Base-by-base conservation (phyloP, 768 basidiomycete genomes). In the Dendrothele bispora region DNA sequence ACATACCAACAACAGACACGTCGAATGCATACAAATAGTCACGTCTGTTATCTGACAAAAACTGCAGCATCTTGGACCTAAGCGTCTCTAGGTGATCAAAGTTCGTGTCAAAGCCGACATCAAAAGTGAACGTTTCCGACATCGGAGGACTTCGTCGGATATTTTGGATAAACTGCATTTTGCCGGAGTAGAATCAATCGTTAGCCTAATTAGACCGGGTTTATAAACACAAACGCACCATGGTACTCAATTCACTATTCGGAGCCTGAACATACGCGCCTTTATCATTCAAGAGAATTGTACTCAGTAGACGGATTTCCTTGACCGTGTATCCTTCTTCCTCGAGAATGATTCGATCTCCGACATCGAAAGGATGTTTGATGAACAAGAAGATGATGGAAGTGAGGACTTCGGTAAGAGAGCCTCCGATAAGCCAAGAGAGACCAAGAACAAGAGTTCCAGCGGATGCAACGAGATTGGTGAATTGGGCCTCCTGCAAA, bases 351-450 rank as follows among this genome's bases (percentile, higher is more conserved):
- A 95, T 76, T 38, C 85, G 69, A 66, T 92, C 90, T 21, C 87
- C 86, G 21, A 91, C 88, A 63, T 91, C 88, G 71, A 84, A 88
- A 0, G 86, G 86, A 60, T 88, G 85, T 58, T 90, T 90, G 64
- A 92, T 77, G 67, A 95, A 94, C 24, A 97, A 73, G 78, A 97
- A 95, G 60, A 95, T 92, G 63, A 93, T 90, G 49, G 86, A 85
- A 4, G 82, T 82, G 46, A 95, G 73, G 37, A 94, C 82, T 64
- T 93, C 90, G 52, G 88, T 80, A 51, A 89, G 73, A 45, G 83
- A 88, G 37, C 75, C 73, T 30, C 92, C 93, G 55, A 95, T 91
- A 46, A 93, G 80, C 91, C 91, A 93, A 53, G 86, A 88, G 36
- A 92, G 72, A 75, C 74, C 77, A 40, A 80, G 73, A 39, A 78